These are phyloP conservation scores for Hypoxylon sp. DNA, from an alignment of 2,329 filamentous ascomycete species.

Conservation along the genomic window DNA sequence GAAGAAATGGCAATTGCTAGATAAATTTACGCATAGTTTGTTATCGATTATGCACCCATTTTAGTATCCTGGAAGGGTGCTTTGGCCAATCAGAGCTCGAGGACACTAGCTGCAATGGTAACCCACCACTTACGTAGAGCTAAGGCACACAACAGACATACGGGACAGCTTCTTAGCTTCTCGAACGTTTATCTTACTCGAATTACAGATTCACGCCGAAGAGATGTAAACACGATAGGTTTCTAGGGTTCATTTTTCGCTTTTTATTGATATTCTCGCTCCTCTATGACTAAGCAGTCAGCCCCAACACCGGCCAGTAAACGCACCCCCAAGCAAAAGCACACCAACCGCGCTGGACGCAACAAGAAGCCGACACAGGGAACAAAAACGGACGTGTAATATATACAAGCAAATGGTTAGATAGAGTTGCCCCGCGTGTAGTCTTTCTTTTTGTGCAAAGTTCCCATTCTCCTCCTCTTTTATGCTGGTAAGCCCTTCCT, in stretches of 20 bases:
- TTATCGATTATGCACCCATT: conserved; percentile 43
- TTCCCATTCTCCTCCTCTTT: conserved; percentile 35
- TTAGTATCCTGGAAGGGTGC: neutral
- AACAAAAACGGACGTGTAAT: conserved; percentile 35
- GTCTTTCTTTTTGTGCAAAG: conserved; percentile 28
- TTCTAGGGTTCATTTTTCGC: conserved; percentile 13
- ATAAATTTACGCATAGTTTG: conserved; percentile 28
- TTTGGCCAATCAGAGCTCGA: conserved; percentile 21
- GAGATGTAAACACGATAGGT: neutral
- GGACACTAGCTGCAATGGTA: neutral
- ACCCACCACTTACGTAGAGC: neutral
- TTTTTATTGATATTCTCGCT: conserved; percentile 35
- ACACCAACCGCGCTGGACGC: conserved; percentile 15
- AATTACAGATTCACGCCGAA: neutral
- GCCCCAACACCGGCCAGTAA: conserved; percentile 21
- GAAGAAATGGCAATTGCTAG: neutral
- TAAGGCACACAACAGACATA: neutral
- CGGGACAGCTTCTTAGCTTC: neutral
- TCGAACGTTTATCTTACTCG: too few relatives aligned
- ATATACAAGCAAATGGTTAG: conserved; percentile 43
- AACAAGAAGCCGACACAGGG: conserved; percentile 28
- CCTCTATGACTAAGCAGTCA: conserved; percentile 33
- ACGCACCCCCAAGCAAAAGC: conserved; percentile 15
- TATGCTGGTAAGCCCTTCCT: conserved; percentile 4
- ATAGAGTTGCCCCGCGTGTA: conserved; percentile 41